Conservation (phyloP, 345 rosid genomes). For the Syzygium aqueum region DNA sequence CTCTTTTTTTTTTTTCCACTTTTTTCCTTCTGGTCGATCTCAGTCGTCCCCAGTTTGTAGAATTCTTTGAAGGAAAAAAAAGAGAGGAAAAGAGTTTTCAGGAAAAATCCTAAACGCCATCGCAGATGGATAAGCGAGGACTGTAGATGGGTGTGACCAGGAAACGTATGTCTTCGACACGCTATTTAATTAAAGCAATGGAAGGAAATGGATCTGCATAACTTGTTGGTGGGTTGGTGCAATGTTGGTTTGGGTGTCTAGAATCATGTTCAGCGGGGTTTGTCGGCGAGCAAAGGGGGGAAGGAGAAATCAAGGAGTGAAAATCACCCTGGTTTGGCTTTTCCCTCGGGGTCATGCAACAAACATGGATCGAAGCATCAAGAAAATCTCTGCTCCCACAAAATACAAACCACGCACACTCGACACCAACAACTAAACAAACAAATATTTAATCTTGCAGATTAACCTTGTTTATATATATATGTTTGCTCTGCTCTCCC, state of each 20-base stretch:
- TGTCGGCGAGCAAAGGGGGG: neutral
- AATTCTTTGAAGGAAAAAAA: neutral
- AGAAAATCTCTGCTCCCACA: neutral
- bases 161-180: neutral
- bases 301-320: neutral
- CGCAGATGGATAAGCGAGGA: neutral
- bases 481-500: neutral
- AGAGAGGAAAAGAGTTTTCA: neutral
- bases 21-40: neutral
- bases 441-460: neutral
- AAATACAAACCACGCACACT: neutral
- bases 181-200: neutral
- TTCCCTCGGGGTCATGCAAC: neutral
- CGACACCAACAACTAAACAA: neutral
- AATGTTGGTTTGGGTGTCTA: neutral
- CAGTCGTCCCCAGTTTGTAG: neutral
- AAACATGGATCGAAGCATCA: neutral
- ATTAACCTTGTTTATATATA: neutral
- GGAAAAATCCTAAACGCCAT: neutral
- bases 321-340: neutral
- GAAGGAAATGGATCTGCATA: neutral
- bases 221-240: neutral
- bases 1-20: fast-evolving
- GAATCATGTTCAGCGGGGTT: neutral
- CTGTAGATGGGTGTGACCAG: neutral